phyloP scores from a whole-genome alignment of 257 asterid genomes.

The Handroanthus guayacan region DNA sequence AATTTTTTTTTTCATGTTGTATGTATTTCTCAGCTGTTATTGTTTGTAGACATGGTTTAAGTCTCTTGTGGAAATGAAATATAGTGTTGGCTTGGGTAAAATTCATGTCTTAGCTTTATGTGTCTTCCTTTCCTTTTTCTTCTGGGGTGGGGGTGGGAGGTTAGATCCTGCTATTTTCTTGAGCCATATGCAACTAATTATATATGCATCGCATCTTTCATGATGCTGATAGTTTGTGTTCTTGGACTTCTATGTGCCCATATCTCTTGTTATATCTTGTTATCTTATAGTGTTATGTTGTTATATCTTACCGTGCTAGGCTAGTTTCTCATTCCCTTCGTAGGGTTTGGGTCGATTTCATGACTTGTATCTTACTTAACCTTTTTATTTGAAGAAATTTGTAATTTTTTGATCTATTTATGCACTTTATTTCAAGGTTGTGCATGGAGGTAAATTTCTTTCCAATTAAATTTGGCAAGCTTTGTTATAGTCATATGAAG shows the following conservation, averaged over 20 bases:
- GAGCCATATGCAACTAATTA: not conserved
- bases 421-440: not conserved
- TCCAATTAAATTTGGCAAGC: not conserved
- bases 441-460: not conserved
- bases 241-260: not conserved
- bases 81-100: constrained; percentile 27
- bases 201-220: not conserved
- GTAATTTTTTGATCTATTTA: not conserved
- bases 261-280: not conserved
- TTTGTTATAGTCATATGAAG: not conserved
- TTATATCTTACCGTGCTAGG: not conserved
- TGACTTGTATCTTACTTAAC: not conserved
- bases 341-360: constrained; percentile 1
- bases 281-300: not conserved
- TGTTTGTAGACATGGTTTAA: not conserved
- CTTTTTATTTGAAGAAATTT: not conserved
- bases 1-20: too few species aligned
- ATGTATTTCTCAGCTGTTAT: too few species aligned
- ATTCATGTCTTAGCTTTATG: constrained; percentile 20
- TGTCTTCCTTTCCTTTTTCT: not conserved
- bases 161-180: constrained; percentile 29
- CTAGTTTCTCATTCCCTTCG: constrained; percentile 17
- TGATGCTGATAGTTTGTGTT: not conserved
- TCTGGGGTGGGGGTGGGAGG: too few species aligned
- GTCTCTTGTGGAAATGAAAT: not conserved